Evolutionary conservation across 2,329 filamentous ascomycete genomes (phyloP).

Genomic region (Pseudocercospora musae): DNA sequence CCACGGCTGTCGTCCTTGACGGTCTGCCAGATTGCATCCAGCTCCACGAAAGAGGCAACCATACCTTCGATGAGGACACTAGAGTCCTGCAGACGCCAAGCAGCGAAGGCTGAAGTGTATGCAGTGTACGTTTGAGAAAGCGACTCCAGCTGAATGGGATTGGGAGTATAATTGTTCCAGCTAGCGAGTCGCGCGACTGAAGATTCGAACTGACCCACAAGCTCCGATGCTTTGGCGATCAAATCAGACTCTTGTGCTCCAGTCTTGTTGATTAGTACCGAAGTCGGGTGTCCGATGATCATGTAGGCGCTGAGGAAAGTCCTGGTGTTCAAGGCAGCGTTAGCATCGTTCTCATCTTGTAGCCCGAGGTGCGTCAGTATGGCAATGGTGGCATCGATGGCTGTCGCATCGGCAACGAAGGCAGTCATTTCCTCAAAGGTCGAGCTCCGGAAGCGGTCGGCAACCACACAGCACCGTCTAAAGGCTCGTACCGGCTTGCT

Average conservation of each 20-base stretch:
- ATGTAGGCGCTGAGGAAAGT: conserved; percentile 78
- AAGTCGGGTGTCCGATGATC: conserved; percentile 73
- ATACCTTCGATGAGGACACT: conserved; percentile 76
- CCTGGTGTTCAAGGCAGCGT: conserved; percentile 64
- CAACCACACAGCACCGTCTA: conserved; percentile 62
- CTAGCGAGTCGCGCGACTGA: conserved; percentile 64
- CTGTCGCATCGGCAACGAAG: conserved; percentile 63
- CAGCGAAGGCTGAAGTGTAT: conserved; percentile 75
- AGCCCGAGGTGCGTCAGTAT: conserved; percentile 69
- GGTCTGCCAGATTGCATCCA: conserved; percentile 79
- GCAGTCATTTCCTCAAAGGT: conserved; percentile 72
- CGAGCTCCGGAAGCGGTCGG: conserved; percentile 66
- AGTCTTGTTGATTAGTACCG: conserved; percentile 74
- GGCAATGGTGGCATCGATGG: conserved; percentile 63
- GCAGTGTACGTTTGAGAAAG: conserved; percentile 68
- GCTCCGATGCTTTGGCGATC: conserved; percentile 71
- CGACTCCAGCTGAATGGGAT: conserved; percentile 58
- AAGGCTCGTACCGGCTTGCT: conserved; percentile 64
- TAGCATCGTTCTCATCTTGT: conserved; percentile 55
- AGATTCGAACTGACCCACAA: conserved; percentile 74
- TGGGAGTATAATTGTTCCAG: conserved; percentile 65
- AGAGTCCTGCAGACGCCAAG: conserved; percentile 79
- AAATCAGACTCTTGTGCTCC: conserved; percentile 67
- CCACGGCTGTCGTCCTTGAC: conserved; percentile 75
- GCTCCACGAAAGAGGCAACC: conserved; percentile 80